Percentiles rank a stretch among this genome's conserved stretches.
Evolutionary conservation across 805 yeast genomes (phyloP).

Genomic region (Lachancea sp.): DNA sequence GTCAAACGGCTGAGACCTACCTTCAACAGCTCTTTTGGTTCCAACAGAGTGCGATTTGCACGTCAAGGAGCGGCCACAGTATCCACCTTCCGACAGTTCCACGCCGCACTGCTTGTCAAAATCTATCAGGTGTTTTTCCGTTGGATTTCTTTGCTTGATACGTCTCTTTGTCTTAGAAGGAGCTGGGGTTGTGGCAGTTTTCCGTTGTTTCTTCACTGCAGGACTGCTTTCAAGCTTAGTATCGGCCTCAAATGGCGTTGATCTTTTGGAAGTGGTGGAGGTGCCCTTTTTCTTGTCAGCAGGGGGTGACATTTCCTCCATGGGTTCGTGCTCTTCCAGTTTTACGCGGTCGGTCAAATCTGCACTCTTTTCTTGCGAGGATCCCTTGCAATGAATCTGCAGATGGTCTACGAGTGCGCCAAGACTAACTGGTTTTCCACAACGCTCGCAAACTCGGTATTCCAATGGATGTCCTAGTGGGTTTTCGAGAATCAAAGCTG

Average conservation of each 20-base stretch:
- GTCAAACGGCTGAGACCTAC: conserved; percentile 91
- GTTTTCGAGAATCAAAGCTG: conserved; percentile 19
- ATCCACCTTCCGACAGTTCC: conserved; percentile 86
- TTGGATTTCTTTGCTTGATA: conserved; percentile 52
- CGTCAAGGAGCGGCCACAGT: conserved; percentile 90
- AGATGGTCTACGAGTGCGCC: conserved; percentile 27
- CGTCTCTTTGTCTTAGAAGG: conserved; percentile 31
- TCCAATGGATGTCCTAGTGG: conserved; percentile 18
- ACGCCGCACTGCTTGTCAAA: conserved; percentile 97
- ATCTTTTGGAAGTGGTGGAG: conserved; percentile 5
- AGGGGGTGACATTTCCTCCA: conserved; percentile 11
- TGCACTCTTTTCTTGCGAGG: background rate
- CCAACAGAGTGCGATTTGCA: conserved; percentile 99
- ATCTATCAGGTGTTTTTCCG: conserved; percentile 67
- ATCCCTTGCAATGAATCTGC: conserved; percentile 23
- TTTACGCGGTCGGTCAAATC: conserved; percentile 4
- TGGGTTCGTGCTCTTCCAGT: conserved; percentile 9
- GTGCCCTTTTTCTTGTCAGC: conserved; percentile 8
- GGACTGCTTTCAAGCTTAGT: conserved; percentile 9
- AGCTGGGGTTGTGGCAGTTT: conserved; percentile 18
- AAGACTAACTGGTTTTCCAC: conserved; percentile 29
- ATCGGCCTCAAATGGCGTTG: conserved; percentile 10
- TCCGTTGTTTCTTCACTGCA: conserved; percentile 16
- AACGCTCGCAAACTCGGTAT: conserved; percentile 30
- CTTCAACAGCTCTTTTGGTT: conserved; percentile 90